Percentiles rank a stretch among this genome's conserved stretches.
phyloP scores from a whole-genome alignment of 192 early-diverging fungal genomes.

The Chytriomyces sp. region DNA sequence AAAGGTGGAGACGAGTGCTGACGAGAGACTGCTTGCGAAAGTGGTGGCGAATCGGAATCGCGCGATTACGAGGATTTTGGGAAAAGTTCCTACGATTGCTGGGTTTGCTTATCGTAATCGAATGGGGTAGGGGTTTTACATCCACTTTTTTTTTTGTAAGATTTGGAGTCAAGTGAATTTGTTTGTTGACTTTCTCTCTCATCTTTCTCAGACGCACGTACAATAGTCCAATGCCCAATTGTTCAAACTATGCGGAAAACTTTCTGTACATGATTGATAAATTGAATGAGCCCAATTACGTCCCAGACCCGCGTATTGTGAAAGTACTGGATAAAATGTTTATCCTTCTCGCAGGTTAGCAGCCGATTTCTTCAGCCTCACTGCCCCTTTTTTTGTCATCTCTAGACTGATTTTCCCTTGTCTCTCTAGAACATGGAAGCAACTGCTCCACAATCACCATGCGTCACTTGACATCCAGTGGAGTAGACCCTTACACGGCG shows the following conservation, averaged over 20 bases:
- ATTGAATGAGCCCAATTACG: conserved; percentile 53
- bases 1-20: conserved; percentile 12
- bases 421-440: conserved; percentile 48
- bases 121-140: conserved; percentile 45
- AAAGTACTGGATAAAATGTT: conserved; percentile 56
- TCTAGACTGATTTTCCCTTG: conserved; percentile 18
- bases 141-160: not conserved
- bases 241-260: conserved; percentile 50
- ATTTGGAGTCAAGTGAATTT: too few relatives aligned
- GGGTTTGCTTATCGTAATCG: conserved; percentile 67
- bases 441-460: conserved; percentile 66
- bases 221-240: conserved; percentile 53
- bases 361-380: too few relatives aligned
- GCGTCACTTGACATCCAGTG: conserved; percentile 68
- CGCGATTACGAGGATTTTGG: conserved; percentile 65
- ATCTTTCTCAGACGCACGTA: conserved; percentile 40
- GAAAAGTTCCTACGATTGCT: conserved; percentile 69
- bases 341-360: conserved; percentile 53
- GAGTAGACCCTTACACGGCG: conserved; percentile 69
- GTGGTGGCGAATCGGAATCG: conserved; percentile 50
- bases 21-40: conserved; percentile 33
- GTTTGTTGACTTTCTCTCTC: not conserved
- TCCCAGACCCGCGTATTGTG: conserved; percentile 51
- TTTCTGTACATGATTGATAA: conserved; percentile 59
- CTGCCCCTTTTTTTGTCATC: not conserved